phyloP scores from a whole-genome alignment of 768 basidiomycete genomes.

The Pulveroboletus sp. region DNA sequence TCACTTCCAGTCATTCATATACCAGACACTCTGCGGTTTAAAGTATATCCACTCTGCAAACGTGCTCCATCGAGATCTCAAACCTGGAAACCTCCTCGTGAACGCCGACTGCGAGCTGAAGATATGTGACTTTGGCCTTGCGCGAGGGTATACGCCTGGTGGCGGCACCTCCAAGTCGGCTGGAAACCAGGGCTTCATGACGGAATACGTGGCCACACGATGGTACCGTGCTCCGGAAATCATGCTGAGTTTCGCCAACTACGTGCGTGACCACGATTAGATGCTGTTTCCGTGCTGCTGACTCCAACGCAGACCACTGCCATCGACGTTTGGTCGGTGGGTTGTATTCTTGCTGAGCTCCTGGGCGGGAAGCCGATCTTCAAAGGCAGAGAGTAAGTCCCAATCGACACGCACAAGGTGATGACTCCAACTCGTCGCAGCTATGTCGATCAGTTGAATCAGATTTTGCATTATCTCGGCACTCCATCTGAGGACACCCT shows the following conservation, averaged over 20 bases:
- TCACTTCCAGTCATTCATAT: constrained; percentile 94
- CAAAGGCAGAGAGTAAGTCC: constrained; percentile 90
- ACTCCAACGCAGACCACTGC: constrained; percentile 60
- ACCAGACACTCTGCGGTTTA: constrained; percentile 95
- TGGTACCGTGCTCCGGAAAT: constrained; percentile 99
- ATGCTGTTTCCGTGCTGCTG: constrained; percentile 7
- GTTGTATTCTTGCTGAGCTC: constrained; percentile 91
- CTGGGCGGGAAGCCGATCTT: constrained; percentile 92
- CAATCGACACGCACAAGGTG: not conserved
- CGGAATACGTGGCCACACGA: constrained; percentile 97
- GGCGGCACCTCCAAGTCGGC: constrained; percentile 67
- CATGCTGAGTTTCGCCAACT: constrained; percentile 96
- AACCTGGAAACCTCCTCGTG: constrained; percentile 91
- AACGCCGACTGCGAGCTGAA: constrained; percentile 98
- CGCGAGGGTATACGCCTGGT: constrained; percentile 87
- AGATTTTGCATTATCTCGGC: constrained; percentile 96
- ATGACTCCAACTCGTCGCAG: constrained; percentile 34
- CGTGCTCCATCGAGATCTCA: constrained; percentile 94
- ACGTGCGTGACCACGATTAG: constrained; percentile 47
- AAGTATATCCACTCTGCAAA: constrained; percentile 99
- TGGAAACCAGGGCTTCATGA: constrained; percentile 94
- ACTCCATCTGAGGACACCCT: constrained; percentile 97
- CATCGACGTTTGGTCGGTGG: constrained; percentile 96
- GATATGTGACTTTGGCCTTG: constrained; percentile 98
- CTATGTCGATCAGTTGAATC: constrained; percentile 98